A percentile compares a stretch with the other conserved stretches of the same genome.
phyloP scores from a whole-genome alignment of 2,329 filamentous ascomycete genomes.

The Hymenoscyphus fructigenus region DNA sequence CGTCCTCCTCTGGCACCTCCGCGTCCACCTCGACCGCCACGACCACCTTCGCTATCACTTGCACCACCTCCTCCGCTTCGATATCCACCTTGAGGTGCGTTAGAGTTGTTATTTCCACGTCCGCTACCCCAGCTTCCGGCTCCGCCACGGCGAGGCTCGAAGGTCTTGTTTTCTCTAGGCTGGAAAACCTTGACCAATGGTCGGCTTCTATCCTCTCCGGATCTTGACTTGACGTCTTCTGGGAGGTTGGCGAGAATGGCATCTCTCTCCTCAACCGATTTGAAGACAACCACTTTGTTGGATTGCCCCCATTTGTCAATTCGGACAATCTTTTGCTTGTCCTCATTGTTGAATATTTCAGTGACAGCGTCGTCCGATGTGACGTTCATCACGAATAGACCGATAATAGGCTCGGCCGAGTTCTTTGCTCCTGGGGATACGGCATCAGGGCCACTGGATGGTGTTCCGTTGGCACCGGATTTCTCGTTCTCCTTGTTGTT shows the following conservation, averaged over 20 bases:
- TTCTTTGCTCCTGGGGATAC: conserved; percentile 61
- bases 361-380: conserved; percentile 80
- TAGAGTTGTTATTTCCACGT: conserved; percentile 54
- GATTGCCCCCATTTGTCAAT: conserved; percentile 76
- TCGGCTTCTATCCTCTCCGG: conserved; percentile 69
- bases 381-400: conserved; percentile 86
- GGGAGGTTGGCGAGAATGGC: conserved; percentile 73
- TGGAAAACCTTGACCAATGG: conserved; percentile 83
- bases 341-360: conserved; percentile 79
- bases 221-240: conserved; percentile 71
- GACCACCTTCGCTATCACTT: conserved; percentile 67
- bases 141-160: conserved; percentile 58
- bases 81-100: conserved; percentile 67
- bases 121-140: conserved; percentile 68
- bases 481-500: conserved; percentile 61
- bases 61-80: conserved; percentile 77
- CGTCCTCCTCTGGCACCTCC: conserved; percentile 55
- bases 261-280: conserved; percentile 75
- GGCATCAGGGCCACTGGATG: conserved; percentile 49
- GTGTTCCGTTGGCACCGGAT: conserved; percentile 51
- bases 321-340: conserved; percentile 75
- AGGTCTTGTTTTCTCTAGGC: conserved; percentile 58
- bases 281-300: conserved; percentile 86
- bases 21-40: conserved; percentile 55
- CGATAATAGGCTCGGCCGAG: conserved; percentile 65